Base-by-base conservation (phyloP, 2,329 filamentous ascomycete species). In the Xylaria sp. region DNA sequence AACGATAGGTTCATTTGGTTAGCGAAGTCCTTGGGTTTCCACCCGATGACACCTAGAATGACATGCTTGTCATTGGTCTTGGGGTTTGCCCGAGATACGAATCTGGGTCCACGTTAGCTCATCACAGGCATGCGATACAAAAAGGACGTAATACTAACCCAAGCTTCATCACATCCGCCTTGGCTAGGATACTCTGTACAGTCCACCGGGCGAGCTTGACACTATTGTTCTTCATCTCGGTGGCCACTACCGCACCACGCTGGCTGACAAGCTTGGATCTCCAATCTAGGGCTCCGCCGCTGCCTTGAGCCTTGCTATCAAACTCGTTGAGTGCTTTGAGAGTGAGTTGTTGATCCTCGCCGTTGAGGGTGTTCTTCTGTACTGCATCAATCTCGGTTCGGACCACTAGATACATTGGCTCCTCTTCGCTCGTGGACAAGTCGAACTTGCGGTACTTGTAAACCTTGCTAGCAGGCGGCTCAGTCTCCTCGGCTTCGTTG, bases 141-240 rank as follows among this genome's bases (percentile, higher is more conserved):
- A 53, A 16, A 35, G 63, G 48, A 35, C 2, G 27, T 4, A 23
- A 71, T 70, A 86, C 90, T 73, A 86, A 94, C 92, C 93, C 96
- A 81, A 99, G 90, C 87, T 98, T 99, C 94, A 99, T 98, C 74
- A 94, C 87, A 80, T 99, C 96, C n/a, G 96, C 94, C 84, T 94
- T 94, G 80, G 95, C 94, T 67, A 99, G 89, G 78, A 99, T 98
- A 79, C 92, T 93, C 86, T 99, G 96, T 51, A 95, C 93, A 37
- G 96, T 97, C 96, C 96, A 99, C 81, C 96, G 88, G 67, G 96
- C 96, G 71, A 99, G 91, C 87, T 99, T 99, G 92, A 93, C 97
- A 79, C 91, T 94, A 89, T 99, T 99, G 90, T 99, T 99, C 93
- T 99, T 99, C 96, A 99, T 99, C 86, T 99, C 96, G 13, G 96